Evolutionary conservation across 2,329 filamentous ascomycete genomes (phyloP).

Genomic region (Colletotrichum liaoningense): DNA sequence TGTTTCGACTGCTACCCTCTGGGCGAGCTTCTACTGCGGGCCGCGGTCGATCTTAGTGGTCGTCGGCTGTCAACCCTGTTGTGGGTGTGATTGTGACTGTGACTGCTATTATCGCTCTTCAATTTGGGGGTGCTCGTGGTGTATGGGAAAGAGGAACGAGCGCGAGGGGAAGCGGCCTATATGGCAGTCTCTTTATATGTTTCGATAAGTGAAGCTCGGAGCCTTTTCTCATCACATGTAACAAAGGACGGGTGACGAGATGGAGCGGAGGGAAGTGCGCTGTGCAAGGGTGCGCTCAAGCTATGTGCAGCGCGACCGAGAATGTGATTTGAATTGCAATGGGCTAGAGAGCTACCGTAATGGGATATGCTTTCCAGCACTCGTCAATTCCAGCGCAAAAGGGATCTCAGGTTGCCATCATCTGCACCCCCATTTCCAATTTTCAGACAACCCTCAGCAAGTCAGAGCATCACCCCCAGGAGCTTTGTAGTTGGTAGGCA

Average conservation of each 20-base stretch:
- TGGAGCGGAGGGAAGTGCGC: too few species aligned
- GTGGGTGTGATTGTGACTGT: background rate
- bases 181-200: background rate
- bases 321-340: background rate
- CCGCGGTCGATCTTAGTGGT: background rate
- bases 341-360: too few species aligned
- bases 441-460: slow-evolving; percentile 50
- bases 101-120: background rate
- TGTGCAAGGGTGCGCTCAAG: background rate
- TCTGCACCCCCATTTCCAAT: too few species aligned
- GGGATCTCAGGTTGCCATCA: background rate
- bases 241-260: background rate
- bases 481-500: slow-evolving; percentile 50
- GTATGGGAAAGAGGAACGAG: background rate
- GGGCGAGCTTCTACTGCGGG: background rate
- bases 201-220: too few species aligned
- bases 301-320: background rate
- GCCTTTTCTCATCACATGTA: background rate
- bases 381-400: background rate
- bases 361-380: background rate
- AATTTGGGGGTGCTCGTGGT: background rate
- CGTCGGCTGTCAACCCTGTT: background rate
- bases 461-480: slow-evolving; percentile 35
- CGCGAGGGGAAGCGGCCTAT: background rate
- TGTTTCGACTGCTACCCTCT: background rate